Evolutionary conservation across 768 basidiomycete genomes (phyloP), one percentile per base, ranked within the genome.

Genomic region (Xanthoconium purpureum): DNA sequence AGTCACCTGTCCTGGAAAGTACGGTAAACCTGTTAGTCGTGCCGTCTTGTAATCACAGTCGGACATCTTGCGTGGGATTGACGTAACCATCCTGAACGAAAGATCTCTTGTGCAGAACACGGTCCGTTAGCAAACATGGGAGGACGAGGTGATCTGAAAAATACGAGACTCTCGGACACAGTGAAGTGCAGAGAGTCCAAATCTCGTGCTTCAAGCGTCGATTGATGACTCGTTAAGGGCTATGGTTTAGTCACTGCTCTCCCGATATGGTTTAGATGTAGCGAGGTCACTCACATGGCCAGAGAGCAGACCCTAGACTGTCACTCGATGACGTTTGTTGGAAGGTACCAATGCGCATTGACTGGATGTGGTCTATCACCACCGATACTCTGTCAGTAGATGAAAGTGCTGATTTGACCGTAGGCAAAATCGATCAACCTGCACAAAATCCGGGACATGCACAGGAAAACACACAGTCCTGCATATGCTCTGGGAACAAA

Each of bases 301-400:
- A 14, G 24, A 33, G 47, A 32, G 8, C 14, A n/a, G 54, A 10
- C 36, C 50, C 50, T 42, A 13, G 47, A 35, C n/a, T 43, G 20
- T 18, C 44, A 44, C n/a, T n/a, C 15, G 54, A 55, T 63, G 52
- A 55, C 52, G 56, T 59, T 38, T 52, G 20, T 45, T 47, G 45
- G 35, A 48, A 48, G 35, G 47, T 20, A 20, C 46, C n/a, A n/a
- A 30, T 14, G 8, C n/a, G 18, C 48, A 29, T 33, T 53, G 30
- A 38, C 51, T 24, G 29, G 42, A 54, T 37, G 18, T 40, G 13
- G 39, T 35, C 29, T 17, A 44, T 33, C 12, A 51, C 13, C 20
- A 48, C 28, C 37, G 54, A n/a, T 11, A 12, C 40, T 39, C 40
- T 18, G 15, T 28, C 39, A 50, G 10, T 10, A 47, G 35, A 38